Percentiles rank a stretch among this genome's conserved stretches.
phyloP scores from a whole-genome alignment of 2,329 filamentous ascomycete species.

The Hypoxylon sp. region DNA sequence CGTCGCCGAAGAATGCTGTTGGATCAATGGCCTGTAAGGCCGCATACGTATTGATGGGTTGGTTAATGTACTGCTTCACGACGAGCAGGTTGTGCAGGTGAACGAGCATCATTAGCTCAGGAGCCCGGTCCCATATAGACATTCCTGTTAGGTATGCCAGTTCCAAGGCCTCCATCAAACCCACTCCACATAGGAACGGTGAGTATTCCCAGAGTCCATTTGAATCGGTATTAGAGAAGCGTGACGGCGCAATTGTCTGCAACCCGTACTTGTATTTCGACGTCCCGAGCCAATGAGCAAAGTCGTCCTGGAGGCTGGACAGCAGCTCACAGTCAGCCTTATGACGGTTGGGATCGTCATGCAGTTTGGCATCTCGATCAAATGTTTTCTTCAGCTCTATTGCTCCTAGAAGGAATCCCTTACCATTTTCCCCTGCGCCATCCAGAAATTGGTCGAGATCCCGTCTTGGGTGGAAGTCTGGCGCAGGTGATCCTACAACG shows the following conservation, averaged over 20 bases:
- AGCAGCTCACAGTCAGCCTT: slow-evolving; percentile 48
- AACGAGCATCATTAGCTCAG: slow-evolving; percentile 58
- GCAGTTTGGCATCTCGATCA: slow-evolving; percentile 48
- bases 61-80: slow-evolving; percentile 57
- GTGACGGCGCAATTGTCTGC: slow-evolving; percentile 58
- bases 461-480: slow-evolving; percentile 56
- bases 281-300: slow-evolving; percentile 58
- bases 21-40: slow-evolving; percentile 50
- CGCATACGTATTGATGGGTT: slow-evolving; percentile 55
- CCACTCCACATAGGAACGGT: slow-evolving; percentile 64
- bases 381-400: slow-evolving; percentile 53
- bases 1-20: slow-evolving; percentile 51
- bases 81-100: slow-evolving; percentile 67
- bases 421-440: slow-evolving; percentile 50
- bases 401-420: slow-evolving; percentile 54
- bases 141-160: slow-evolving; percentile 56
- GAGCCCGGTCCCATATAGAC: slow-evolving; percentile 58
- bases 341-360: slow-evolving; percentile 27
- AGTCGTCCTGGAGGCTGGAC: slow-evolving; percentile 50
- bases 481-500: slow-evolving; percentile 55
- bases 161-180: slow-evolving; percentile 62
- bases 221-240: slow-evolving; percentile 58
- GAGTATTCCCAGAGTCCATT: slow-evolving; percentile 66
- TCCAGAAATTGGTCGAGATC: slow-evolving; percentile 63
- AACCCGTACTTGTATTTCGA: slow-evolving; percentile 56